These are phyloP conservation scores for Immersiporthe knoxdaviesiana DNA, from an alignment of 2,329 filamentous ascomycete genomes.

Conservation along the genomic window DNA sequence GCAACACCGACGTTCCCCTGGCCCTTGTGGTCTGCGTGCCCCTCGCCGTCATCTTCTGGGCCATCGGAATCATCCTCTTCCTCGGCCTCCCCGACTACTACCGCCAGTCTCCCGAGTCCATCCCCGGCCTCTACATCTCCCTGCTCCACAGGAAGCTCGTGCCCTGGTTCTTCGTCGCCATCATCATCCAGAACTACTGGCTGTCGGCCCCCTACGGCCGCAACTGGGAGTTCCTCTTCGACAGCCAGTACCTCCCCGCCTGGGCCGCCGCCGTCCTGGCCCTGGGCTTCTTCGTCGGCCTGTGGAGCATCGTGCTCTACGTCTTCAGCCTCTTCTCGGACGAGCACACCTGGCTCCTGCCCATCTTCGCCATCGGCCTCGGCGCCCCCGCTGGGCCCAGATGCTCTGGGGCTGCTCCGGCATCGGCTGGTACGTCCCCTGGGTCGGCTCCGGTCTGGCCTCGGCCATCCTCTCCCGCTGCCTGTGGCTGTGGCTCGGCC, in stretches of 20 bases:
- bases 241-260: constrained; percentile 55
- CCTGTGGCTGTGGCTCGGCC: constrained; percentile 70
- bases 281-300: constrained; percentile 54
- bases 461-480: constrained; percentile 60
- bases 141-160: constrained; percentile 66
- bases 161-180: constrained; percentile 68
- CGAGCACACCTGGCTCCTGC: constrained; percentile 68
- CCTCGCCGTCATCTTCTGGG: constrained; percentile 60
- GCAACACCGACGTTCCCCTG: constrained; percentile 38
- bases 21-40: constrained; percentile 57
- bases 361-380: constrained; percentile 69
- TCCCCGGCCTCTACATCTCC: constrained; percentile 68
- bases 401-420: constrained; percentile 68
- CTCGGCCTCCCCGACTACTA: constrained; percentile 70
- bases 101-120: constrained; percentile 63
- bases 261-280: constrained; percentile 63
- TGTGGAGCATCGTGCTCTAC: constrained; percentile 59
- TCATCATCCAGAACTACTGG: constrained; percentile 70
- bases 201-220: constrained; percentile 67
- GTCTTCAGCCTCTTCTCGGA: constrained; percentile 58
- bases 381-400: constrained; percentile 69
- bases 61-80: constrained; percentile 58
- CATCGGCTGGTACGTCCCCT: constrained; percentile 65
- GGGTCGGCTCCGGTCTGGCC: constrained; percentile 57
- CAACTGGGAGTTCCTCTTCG: constrained; percentile 69